Percentiles rank a stretch among this genome's conserved stretches.
Conservation (phyloP, 2,329 filamentous ascomycete genomes). For the Aureobasidium sp. region DNA sequence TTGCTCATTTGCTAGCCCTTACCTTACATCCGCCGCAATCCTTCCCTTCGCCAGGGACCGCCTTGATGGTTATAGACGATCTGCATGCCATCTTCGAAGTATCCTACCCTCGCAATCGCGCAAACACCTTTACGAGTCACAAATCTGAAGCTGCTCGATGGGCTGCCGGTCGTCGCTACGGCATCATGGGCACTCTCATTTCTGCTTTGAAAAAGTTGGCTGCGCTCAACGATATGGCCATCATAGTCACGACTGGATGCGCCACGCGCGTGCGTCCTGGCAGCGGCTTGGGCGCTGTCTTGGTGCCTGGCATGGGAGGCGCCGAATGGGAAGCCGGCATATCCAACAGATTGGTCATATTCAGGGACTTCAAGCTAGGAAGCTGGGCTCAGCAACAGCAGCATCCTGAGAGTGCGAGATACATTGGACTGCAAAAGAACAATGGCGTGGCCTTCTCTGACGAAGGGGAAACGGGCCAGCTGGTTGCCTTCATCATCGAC, state of each 20-base stretch:
- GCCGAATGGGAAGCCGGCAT: conserved; percentile 74
- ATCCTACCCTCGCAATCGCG: conserved; percentile 56
- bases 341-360: conserved; percentile 64
- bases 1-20: conserved; percentile 63
- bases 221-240: conserved; percentile 60
- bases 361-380: conserved; percentile 55
- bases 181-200: conserved; percentile 59
- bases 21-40: conserved; percentile 56
- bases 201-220: conserved; percentile 61
- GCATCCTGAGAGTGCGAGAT: conserved; percentile 28
- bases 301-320: conserved; percentile 68
- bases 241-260: conserved; percentile 71
- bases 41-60: conserved; percentile 55
- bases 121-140: conserved; percentile 7
- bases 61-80: conserved; percentile 68
- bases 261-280: conserved; percentile 65
- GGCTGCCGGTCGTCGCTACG: conserved; percentile 42
- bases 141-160: conserved; percentile 36
- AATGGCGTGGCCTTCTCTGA: conserved; percentile 31
- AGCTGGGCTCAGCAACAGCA: conserved; percentile 16
- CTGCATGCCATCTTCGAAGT: conserved; percentile 68
- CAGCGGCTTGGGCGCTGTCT: conserved; percentile 47
- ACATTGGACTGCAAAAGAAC: conserved; percentile 36
- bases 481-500: conserved; percentile 43
- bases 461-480: conserved; percentile 33